Evolutionary conservation across 108 stramenopile species (phyloP), one percentile per base, ranked within the genome.

Genomic region (Conticribra guillardii): DNA sequence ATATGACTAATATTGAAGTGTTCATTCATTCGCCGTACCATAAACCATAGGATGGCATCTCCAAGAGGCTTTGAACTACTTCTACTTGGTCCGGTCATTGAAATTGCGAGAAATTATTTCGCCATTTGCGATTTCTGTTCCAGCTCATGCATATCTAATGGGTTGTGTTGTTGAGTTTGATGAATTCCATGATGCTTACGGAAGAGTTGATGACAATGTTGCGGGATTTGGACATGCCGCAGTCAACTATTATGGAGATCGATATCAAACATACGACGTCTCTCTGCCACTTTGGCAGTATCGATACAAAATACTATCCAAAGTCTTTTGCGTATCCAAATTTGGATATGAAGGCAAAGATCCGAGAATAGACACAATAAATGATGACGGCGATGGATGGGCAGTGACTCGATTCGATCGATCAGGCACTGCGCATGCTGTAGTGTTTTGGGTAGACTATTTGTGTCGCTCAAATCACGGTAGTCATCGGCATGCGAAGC

Each of bases 61-160:
- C 21, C 80, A 87, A 54, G 87, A 87, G 73, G 90, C 90, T 5
- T 52, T 91, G 15, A 90, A 94, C 41, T 92, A 79, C 69, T 88
- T 72, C 62, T 82, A 90, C 75, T 67, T 82, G 3, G 54, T 90
- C 0, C 67, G 81, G 1, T 65, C 79, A 18, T 54, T 90, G 56
- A 85, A 80, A 52, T 33, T 54, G 26, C 71, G 80, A 24, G 60
- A 64, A 5, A 52, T 92, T 0, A 37, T 91, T 1, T 62, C 76
- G 14, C 33, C 41, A n/a, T 27, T 66, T n/a, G 71, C 80, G 46
- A 16, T 74, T 0, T 82, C 79, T 29, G 59, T 90, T 17, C 93
- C 86, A 47, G 34, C 81, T 1, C 49, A 33, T 33, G 89, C 87
- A 14, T 52, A 22, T n/a, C 58, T 94, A n/a, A 80, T 81, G 80